Evolutionary conservation across 179 eudicot species (phyloP).

Genomic region (Heliamphora pulchella): DNA sequence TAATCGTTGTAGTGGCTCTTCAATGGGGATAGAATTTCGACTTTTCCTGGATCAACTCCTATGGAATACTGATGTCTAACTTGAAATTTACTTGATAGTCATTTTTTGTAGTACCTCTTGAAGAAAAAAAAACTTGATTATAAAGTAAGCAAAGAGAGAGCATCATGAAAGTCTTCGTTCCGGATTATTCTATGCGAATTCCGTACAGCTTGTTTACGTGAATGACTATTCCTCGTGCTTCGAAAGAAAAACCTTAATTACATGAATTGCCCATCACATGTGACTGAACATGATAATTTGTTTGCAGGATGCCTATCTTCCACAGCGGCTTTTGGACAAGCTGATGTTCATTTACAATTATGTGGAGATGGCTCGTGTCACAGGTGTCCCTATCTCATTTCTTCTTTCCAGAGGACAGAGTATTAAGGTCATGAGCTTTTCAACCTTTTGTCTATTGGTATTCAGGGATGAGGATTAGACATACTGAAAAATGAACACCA

Average conservation of each 20-base stretch:
- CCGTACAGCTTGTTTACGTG: neutral
- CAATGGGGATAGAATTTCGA: too few relatives aligned
- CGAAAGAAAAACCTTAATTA: neutral
- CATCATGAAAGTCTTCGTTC: neutral
- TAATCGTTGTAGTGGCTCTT: too few relatives aligned
- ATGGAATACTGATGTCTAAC: too few relatives aligned
- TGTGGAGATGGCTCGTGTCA: conserved; percentile 99
- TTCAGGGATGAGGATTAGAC: neutral
- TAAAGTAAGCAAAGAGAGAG: neutral
- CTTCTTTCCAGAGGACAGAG: conserved; percentile 99
- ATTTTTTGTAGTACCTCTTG: too few relatives aligned
- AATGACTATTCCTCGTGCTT: neutral
- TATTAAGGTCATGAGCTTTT: conserved; percentile 59
- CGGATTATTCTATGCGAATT: neutral
- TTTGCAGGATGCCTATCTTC: conserved; percentile 97
- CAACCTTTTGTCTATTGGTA: neutral
- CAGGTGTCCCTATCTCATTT: conserved; percentile 98
- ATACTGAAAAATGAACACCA: neutral
- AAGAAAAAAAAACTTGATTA: neutral
- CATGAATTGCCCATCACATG: neutral
- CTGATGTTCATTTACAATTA: conserved; percentile 94
- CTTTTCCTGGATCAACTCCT: too few relatives aligned
- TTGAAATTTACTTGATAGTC: too few relatives aligned
- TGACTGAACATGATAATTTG: conserved; percentile 13
- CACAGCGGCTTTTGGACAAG: conserved; percentile 96